Base-by-base conservation (phyloP, 306 rosid genomes). In the Pueraria montana region DNA sequence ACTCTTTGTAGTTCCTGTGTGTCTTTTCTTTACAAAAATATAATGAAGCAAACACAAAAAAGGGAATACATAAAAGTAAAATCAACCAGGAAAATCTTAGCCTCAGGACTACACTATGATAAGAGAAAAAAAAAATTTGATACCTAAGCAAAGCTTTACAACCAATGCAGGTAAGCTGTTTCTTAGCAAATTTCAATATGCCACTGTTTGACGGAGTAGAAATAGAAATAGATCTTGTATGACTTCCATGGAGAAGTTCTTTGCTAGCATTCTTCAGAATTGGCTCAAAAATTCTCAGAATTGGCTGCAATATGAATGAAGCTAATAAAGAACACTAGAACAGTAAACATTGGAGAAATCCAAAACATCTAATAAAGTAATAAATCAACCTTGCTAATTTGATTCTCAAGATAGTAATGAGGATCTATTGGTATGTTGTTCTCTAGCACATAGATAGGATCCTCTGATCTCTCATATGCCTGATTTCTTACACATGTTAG, bases 231-330 rank as follows among this genome's bases (percentile, higher is more conserved):
- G 99, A 96, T 90, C 98, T 68, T 72, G 98, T 96, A 86, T 96
- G 98, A 84, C 93, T 89, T 85, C 99, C 99, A 75, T 96, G 98
- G 66, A 96, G 94, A 92, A 96, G 99, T 88, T 96, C 99, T 84
- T 80, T 91, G 90, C 94, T 92, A 56, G 99, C 99, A 91, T 96
- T 93, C 87, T 93, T 93, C 87, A 96, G 80, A 88, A 96, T 96
- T 63, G 99, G 99, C 83, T 96, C 97, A 87, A 96, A 96, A 81
- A 96, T 92, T 87, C 99, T 94, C 59, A 96, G 85, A 74, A 96
- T 93, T 65, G 99, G 99, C 99, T 96, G 99, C 67, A 76, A 78
- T 81, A 89, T 32, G 50, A 86, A 84, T 10, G 72, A 36, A 77
- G 58, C 46, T 61, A 71, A 68, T 79, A 74, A 69, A 85, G 61